Evolutionary conservation across 495 filamentous ascomycete species (phyloP).

Genomic region (Lasiosphaeria hispida): DNA sequence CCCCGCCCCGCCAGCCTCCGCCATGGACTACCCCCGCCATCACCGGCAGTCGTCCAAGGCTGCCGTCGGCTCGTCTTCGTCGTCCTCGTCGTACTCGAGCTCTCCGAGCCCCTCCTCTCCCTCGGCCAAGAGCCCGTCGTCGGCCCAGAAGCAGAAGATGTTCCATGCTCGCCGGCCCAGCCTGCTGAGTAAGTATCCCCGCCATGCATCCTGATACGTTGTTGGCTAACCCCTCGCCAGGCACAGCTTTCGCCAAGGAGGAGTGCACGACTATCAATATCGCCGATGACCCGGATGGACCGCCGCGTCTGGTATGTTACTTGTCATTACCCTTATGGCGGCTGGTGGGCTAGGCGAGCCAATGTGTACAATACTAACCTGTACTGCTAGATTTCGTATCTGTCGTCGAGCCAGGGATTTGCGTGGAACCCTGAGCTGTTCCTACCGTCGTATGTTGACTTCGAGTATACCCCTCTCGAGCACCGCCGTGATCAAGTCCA

Average conservation of each 20-base stretch:
- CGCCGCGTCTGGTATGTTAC: slow-evolving; percentile 57
- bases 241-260: slow-evolving; percentile 59
- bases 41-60: slow-evolving; percentile 39
- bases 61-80: slow-evolving; percentile 45
- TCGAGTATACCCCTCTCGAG: slow-evolving; percentile 59
- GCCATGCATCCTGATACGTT: not conserved
- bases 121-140: slow-evolving; percentile 28
- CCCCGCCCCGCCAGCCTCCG: slow-evolving; percentile 39
- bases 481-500: slow-evolving; percentile 64
- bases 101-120: slow-evolving; percentile 47
- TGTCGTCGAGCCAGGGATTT: slow-evolving; percentile 66
- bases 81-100: slow-evolving; percentile 54
- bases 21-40: slow-evolving; percentile 29
- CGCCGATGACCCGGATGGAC: slow-evolving; percentile 59
- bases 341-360: not conserved
- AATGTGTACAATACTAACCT: slow-evolving; percentile 13
- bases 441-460: slow-evolving; percentile 55
- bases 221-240: slow-evolving; percentile 34
- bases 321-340: not conserved
- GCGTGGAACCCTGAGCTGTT: slow-evolving; percentile 70
- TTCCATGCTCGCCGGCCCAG: slow-evolving; percentile 52
- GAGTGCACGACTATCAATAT: slow-evolving; percentile 70
- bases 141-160: slow-evolving; percentile 41
- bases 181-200: slow-evolving; percentile 48
- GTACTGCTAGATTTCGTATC: slow-evolving; percentile 59